phyloP scores from a whole-genome alignment of 2,329 filamentous ascomycete genomes.

The Thielaviopsis euricoi region DNA sequence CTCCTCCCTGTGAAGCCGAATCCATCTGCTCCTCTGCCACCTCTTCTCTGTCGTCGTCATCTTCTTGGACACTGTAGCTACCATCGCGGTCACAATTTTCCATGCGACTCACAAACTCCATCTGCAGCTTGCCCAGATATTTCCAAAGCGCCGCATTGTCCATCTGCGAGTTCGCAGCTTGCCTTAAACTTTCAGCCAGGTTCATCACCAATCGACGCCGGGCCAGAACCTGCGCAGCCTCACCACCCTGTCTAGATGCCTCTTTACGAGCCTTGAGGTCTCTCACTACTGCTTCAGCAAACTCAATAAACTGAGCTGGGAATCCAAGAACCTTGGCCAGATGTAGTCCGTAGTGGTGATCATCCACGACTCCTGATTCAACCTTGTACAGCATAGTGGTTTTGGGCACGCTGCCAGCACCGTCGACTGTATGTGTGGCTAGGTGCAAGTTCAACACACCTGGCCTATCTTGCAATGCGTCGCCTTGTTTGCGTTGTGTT shows the following conservation, averaged over 20 bases:
- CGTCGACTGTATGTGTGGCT: conserved; percentile 43
- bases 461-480: conserved; percentile 54
- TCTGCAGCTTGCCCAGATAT: conserved; percentile 53
- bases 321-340: conserved; percentile 62
- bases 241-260: conserved; percentile 40
- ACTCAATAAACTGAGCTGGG: conserved; percentile 47
- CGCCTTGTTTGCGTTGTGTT: conserved; percentile 28
- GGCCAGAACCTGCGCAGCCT: conserved; percentile 40
- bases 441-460: conserved; percentile 77
- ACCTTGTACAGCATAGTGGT: conserved; percentile 86
- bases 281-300: conserved; percentile 49
- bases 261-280: conserved; percentile 42
- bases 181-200: conserved; percentile 53
- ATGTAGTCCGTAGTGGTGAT: conserved; percentile 69
- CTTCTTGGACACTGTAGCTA: conserved; percentile 43
- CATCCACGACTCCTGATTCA: conserved; percentile 49
- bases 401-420: conserved; percentile 33
- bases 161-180: conserved; percentile 50
- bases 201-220: conserved; percentile 58
- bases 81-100: background rate
- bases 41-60: conserved; percentile 26
- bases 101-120: conserved; percentile 44
- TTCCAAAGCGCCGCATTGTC: conserved; percentile 42
- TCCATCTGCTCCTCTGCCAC: background rate
- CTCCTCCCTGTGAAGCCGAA: background rate